Percentiles rank a stretch among this genome's conserved stretches.
These are phyloP conservation scores for Alternaria alternata DNA, from an alignment of 2,329 filamentous ascomycete genomes.

Conservation along the genomic window DNA sequence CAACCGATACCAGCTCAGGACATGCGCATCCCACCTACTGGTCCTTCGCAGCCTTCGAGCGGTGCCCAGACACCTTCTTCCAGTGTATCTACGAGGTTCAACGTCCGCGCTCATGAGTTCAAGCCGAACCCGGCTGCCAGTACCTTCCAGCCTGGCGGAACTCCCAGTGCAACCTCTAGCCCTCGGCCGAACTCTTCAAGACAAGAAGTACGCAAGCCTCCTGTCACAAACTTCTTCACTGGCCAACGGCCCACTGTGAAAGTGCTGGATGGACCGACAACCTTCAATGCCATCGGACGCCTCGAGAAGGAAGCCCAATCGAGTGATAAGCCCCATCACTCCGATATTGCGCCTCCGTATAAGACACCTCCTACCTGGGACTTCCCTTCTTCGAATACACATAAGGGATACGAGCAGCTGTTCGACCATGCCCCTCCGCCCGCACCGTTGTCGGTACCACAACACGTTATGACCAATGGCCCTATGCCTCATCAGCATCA, in stretches of 20 bases:
- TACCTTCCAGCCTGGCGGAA: constrained; percentile 76
- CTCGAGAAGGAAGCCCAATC: constrained; percentile 70
- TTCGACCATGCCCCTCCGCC: constrained; percentile 73
- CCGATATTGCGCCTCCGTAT: constrained; percentile 83
- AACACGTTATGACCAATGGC: constrained; percentile 68
- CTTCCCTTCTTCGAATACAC: constrained; percentile 71
- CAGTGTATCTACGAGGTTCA: constrained; percentile 63
- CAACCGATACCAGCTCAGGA: constrained; percentile 69
- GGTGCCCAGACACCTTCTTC: constrained; percentile 63
- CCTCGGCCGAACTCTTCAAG: constrained; percentile 64
- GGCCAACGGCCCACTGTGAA: constrained; percentile 72
- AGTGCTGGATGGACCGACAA: constrained; percentile 59
- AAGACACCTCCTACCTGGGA: constrained; percentile 88
- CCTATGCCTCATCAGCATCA: constrained; percentile 85
- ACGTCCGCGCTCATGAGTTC: constrained; percentile 76
- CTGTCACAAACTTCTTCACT: constrained; percentile 65
- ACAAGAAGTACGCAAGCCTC: constrained; percentile 42
- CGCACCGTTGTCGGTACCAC: constrained; percentile 68
- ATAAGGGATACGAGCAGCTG: constrained; percentile 80
- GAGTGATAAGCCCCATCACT: constrained; percentile 67
- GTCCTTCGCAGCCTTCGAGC: constrained; percentile 66
- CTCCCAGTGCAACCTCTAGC: constrained; percentile 72
- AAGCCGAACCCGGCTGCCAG: constrained; percentile 82
- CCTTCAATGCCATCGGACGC: constrained; percentile 73
- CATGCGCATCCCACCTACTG: constrained; percentile 75